Percentiles rank a stretch among this genome's conserved stretches.
Conservation (phyloP, 2,329 filamentous ascomycete genomes). For the Nemania diffusa region DNA sequence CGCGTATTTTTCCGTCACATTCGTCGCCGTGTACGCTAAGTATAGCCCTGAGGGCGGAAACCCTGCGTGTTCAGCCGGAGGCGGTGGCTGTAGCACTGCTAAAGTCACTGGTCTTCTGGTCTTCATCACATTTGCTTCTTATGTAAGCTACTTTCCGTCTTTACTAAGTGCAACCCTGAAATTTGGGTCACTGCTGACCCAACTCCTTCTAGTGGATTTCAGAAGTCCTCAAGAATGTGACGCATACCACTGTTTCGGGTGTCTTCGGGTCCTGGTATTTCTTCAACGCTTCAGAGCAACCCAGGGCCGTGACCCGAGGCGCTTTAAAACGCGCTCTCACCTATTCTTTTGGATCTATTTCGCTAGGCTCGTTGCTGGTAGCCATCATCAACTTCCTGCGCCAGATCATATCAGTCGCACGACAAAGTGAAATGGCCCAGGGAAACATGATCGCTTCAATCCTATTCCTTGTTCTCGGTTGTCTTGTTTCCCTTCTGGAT, state of each 20-base stretch:
- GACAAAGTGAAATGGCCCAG: conserved; percentile 69
- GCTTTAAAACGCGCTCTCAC: conserved; percentile 84
- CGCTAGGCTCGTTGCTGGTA: conserved; percentile 84
- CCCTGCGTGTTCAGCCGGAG: conserved; percentile 61
- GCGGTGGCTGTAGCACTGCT: conserved; percentile 74
- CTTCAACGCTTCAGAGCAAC: conserved; percentile 77
- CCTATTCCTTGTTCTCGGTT: conserved; percentile 79
- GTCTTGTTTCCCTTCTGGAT: conserved; percentile 79
- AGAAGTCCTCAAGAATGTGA: conserved; percentile 93
- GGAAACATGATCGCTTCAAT: conserved; percentile 74
- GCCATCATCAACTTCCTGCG: conserved; percentile 87
- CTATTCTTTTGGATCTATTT: conserved; percentile 92
- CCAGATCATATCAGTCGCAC: conserved; percentile 83
- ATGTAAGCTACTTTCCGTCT: conserved; percentile 59
- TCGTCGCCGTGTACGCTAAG: conserved; percentile 86
- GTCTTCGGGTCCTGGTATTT: conserved; percentile 97
- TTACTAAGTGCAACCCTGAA: background rate
- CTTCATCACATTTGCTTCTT: conserved; percentile 90
- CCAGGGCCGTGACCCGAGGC: conserved; percentile 82
- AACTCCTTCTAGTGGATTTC: conserved; percentile 70
- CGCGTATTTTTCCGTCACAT: conserved; percentile 86
- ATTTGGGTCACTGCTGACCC: conserved; percentile 15
- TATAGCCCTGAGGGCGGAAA: conserved; percentile 73
- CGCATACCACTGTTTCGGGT: conserved; percentile 87
- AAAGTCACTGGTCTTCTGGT: conserved; percentile 86